A percentile compares a stretch with the other conserved stretches of the same genome.
Evolutionary conservation across 371 early-diverging fungal species (phyloP).

Genomic region (Chytridium lagenaria): DNA sequence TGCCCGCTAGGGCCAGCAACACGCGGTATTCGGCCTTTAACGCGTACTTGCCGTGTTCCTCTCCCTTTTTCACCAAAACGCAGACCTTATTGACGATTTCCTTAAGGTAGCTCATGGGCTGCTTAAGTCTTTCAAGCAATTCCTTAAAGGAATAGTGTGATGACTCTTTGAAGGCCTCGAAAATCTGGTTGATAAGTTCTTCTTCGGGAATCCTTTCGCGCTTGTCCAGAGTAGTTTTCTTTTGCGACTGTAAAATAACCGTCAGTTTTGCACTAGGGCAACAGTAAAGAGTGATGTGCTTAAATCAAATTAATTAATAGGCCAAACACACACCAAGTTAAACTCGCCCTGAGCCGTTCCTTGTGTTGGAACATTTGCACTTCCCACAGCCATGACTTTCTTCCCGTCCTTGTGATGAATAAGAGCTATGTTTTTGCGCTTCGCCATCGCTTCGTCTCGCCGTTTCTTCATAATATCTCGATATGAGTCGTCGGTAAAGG

Average conservation of each 20-base stretch:
- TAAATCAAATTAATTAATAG: no score
- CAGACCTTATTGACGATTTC: conserved; percentile 85
- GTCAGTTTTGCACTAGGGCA: conserved; percentile 1
- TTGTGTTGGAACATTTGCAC: not conserved
- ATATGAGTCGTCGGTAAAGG: conserved; percentile 69
- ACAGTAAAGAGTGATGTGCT: not conserved
- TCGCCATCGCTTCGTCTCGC: conserved; percentile 55
- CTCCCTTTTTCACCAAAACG: conserved; percentile 81
- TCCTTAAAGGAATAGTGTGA: conserved; percentile 89
- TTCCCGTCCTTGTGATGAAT: conserved; percentile 66
- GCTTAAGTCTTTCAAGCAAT: conserved; percentile 79
- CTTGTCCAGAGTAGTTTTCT: conserved; percentile 55
- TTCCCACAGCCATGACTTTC: conserved; percentile 37
- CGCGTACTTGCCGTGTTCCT: conserved; percentile 81
- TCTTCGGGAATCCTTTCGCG: conserved; percentile 83
- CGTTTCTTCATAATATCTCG: conserved; percentile 79
- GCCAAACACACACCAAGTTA: not conserved
- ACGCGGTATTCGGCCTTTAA: conserved; percentile 77
- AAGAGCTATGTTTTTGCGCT: conserved; percentile 62
- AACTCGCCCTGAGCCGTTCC: conserved; percentile 5
- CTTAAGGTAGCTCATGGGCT: conserved; percentile 81
- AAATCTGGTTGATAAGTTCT: conserved; percentile 83
- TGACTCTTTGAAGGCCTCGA: conserved; percentile 78
- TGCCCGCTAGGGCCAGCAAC: not conserved
- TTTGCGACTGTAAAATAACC: conserved; percentile 31